phyloP scores from a whole-genome alignment of 2,329 filamentous ascomycete genomes.

The Aurifilum marmelostoma region DNA sequence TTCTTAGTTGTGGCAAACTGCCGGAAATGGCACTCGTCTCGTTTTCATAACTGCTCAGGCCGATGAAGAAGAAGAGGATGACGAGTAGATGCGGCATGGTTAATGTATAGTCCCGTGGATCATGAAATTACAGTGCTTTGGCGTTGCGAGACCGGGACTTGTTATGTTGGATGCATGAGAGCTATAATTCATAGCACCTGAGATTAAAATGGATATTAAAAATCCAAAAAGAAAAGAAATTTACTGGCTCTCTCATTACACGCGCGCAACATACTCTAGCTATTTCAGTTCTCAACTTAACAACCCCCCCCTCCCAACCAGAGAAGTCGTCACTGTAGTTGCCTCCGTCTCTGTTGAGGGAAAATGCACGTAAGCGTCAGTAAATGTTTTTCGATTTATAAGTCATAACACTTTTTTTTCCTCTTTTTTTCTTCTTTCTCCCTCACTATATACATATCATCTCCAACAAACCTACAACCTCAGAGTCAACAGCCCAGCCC shows the following conservation, averaged over 20 bases:
- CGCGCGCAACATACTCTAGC: not conserved
- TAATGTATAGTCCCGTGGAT: not conserved
- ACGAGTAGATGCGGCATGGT: slow-evolving; percentile 33
- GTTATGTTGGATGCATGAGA: slow-evolving; percentile 15
- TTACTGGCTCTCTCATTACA: not conserved
- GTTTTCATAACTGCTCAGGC: slow-evolving; percentile 69
- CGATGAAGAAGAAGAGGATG: slow-evolving; percentile 55
- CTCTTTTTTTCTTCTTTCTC: not conserved
- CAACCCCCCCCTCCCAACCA: not conserved
- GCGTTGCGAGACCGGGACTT: slow-evolving; percentile 35
- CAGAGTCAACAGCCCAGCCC: slow-evolving; percentile 57
- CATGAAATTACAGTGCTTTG: slow-evolving; percentile 24
- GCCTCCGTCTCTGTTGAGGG: not conserved
- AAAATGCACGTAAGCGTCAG: no score
- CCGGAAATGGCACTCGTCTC: slow-evolving; percentile 69
- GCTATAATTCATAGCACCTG: slow-evolving; percentile 13
- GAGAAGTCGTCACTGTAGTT: not conserved
- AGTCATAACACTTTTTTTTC: not conserved
- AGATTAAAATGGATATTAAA: not conserved
- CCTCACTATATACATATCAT: not conserved
- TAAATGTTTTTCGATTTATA: not conserved
- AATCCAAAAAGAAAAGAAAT: not conserved
- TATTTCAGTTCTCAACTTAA: not conserved
- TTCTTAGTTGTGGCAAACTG: slow-evolving; percentile 76
- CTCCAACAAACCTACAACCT: slow-evolving; percentile 39